Conservation (phyloP, 2,329 filamentous ascomycete genomes). For the Pseudocercospora eumusae region DNA sequence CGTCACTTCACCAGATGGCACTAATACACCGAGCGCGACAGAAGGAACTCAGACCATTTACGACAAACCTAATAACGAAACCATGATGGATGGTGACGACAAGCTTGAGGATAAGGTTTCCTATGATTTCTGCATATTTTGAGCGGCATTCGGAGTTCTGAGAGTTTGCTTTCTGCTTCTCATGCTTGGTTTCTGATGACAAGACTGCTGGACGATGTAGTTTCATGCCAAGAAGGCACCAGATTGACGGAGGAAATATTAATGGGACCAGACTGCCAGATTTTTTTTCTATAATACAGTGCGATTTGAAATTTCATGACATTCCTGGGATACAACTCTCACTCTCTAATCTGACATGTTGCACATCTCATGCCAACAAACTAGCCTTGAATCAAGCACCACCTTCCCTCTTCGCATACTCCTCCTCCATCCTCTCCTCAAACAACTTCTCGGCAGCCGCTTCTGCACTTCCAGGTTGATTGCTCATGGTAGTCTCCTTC, state of each 20-base stretch:
- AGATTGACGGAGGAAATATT: not conserved
- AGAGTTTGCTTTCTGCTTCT: not conserved
- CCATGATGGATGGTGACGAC: no score
- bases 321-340: not conserved
- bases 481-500: conserved; percentile 28
- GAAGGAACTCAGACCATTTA: no score
- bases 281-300: not conserved
- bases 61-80: no score
- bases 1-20: no score
- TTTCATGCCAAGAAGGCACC: not conserved
- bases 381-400: conserved; percentile 38
- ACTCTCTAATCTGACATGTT: not conserved
- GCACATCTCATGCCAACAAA: no score
- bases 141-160: not conserved
- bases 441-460: conserved; percentile 42
- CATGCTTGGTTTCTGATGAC: not conserved
- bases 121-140: no score
- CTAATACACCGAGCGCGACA: no score
- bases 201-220: not conserved
- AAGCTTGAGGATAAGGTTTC: no score
- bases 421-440: conserved; percentile 47
- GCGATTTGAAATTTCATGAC: not conserved
- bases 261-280: not conserved
- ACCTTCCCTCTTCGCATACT: conserved; percentile 49
- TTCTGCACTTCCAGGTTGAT: conserved; percentile 38